phyloP scores from a whole-genome alignment of 2,329 filamentous ascomycete species.

The Microdochium bolleyi region DNA sequence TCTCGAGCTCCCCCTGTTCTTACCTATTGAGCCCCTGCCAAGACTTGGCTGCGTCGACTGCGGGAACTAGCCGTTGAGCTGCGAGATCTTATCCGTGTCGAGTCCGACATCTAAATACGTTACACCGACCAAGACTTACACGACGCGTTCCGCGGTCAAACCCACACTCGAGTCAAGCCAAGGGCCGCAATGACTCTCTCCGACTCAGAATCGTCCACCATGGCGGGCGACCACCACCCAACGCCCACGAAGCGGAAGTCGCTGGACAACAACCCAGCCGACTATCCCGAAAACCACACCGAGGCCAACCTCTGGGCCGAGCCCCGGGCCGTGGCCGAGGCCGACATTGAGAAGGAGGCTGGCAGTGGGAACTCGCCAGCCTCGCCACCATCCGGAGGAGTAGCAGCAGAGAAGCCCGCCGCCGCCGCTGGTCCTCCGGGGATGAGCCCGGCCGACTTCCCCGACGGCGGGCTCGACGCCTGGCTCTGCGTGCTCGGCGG shows the following conservation, averaged over 20 bases:
- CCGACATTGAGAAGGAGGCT: constrained; percentile 23
- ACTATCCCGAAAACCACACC: constrained; percentile 15
- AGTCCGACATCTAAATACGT: background rate
- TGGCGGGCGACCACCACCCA: background rate
- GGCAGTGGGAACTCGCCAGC: constrained; percentile 5
- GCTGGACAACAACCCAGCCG: background rate
- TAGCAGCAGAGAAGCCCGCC: constrained; percentile 1
- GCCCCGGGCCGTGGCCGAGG: constrained; percentile 16
- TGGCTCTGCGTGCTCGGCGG: constrained; percentile 47
- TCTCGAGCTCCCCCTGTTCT: no score
- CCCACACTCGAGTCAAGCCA: background rate
- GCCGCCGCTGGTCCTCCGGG: constrained; percentile 16
- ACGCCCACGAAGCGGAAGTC: background rate
- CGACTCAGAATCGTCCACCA: constrained; percentile 2
- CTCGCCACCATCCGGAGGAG: constrained; percentile 1
- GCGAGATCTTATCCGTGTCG: background rate
- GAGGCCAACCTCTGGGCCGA: constrained; percentile 25
- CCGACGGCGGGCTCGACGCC: constrained; percentile 49
- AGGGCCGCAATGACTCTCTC: background rate
- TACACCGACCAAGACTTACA: no score
- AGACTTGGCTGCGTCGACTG: background rate
- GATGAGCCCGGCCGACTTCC: constrained; percentile 42
- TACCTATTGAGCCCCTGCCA: background rate
- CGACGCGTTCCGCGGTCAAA: no score
- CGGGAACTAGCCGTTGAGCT: background rate